Evolutionary conservation across 2,329 filamentous ascomycete species (phyloP).

Genomic region (Diaporthe ilicicola): DNA sequence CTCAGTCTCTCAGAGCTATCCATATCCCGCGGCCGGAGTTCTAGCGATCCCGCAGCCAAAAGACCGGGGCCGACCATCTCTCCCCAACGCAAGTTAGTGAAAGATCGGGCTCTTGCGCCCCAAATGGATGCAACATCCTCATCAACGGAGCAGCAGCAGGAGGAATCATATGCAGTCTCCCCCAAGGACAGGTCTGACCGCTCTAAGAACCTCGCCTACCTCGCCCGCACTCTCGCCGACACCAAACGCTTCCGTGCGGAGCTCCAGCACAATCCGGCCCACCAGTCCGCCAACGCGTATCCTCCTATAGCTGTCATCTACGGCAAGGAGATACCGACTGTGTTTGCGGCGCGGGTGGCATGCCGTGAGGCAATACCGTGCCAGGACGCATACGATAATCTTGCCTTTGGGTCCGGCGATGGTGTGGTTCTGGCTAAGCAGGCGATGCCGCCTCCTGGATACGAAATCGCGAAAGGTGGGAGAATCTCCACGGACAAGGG

Average conservation of each 20-base stretch:
- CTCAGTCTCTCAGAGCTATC: conserved; percentile 56
- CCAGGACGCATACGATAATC: conserved; percentile 82
- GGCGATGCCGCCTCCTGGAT: conserved; percentile 85
- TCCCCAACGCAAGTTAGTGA: conserved; percentile 41
- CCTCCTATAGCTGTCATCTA: conserved; percentile 87
- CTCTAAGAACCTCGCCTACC: conserved; percentile 67
- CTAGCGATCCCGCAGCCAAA: conserved; percentile 47
- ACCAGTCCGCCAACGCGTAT: conserved; percentile 75
- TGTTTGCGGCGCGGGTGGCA: conserved; percentile 80
- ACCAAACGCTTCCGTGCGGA: conserved; percentile 80
- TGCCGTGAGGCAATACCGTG: conserved; percentile 78
- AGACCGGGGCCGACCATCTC: conserved; percentile 37
- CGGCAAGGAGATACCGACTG: conserved; percentile 85
- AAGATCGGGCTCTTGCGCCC: conserved; percentile 52
- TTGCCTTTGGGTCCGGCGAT: conserved; percentile 87
- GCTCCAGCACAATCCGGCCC: conserved; percentile 67
- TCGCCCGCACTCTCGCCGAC: conserved; percentile 76
- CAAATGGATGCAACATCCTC: conserved; percentile 51
- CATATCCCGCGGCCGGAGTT: conserved; percentile 52
- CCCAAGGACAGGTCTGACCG: conserved; percentile 54
- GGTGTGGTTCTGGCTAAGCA: conserved; percentile 88
- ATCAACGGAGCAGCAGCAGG: conserved; percentile 39
- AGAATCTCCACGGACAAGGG: conserved; percentile 83
- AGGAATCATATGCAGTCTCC: conserved; percentile 24
- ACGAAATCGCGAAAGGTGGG: conserved; percentile 76